Conservation (phyloP, 768 basidiomycete genomes). For the Mycena crocata region DNA sequence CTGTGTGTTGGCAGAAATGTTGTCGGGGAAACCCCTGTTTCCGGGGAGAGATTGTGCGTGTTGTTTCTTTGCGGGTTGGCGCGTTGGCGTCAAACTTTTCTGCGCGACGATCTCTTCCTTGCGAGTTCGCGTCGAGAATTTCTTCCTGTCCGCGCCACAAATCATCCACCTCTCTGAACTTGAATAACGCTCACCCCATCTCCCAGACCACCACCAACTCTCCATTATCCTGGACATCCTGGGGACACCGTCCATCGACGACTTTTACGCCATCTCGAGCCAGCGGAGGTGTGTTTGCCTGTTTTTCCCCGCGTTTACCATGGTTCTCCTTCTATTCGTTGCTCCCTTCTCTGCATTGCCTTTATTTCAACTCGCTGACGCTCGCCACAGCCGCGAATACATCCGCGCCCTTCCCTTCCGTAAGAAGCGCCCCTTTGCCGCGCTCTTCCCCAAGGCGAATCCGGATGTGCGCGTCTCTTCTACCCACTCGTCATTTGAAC, state of each 20-base stretch:
- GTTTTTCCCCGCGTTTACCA: neutral
- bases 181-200: constrained; percentile 20
- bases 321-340: neutral
- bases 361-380: neutral
- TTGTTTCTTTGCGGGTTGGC: neutral
- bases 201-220: constrained; percentile 90
- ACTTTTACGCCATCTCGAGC: constrained; percentile 91
- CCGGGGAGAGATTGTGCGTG: constrained; percentile 91
- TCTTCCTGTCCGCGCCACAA: no score
- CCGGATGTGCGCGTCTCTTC: constrained; percentile 59
- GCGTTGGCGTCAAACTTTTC: neutral
- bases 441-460: constrained; percentile 82
- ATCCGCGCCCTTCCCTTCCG: constrained; percentile 90
- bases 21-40: constrained; percentile 91
- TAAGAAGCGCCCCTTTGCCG: constrained; percentile 76
- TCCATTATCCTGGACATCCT: constrained; percentile 95
- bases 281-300: constrained; percentile 8
- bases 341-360: neutral
- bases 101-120: neutral
- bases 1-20: constrained; percentile 91
- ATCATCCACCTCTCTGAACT: neutral
- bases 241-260: constrained; percentile 90
- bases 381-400: constrained; percentile 74
- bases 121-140: neutral
- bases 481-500: no score